Evolutionary conservation across 768 basidiomycete genomes (phyloP).

Genomic region (Mycena crocata): DNA sequence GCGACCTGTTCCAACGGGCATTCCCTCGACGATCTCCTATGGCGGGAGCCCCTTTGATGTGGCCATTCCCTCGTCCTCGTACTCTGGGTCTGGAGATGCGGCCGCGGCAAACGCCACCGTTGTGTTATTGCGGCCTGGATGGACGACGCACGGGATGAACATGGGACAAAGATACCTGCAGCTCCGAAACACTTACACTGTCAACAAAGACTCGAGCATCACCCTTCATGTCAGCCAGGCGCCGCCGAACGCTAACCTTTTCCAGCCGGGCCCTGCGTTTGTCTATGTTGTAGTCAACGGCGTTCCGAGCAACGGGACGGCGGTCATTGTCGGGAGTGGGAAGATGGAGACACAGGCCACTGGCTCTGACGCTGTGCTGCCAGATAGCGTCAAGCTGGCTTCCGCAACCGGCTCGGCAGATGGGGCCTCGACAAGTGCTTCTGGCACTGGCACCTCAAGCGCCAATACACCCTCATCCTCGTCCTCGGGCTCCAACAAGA

Average conservation of each 20-base stretch:
- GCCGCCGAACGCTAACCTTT: slow-evolving; percentile 85
- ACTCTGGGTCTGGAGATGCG: slow-evolving; percentile 73
- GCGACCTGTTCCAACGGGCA: slow-evolving; percentile 76
- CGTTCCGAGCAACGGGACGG: slow-evolving; percentile 83
- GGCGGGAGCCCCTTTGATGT: slow-evolving; percentile 88
- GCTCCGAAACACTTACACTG: slow-evolving; percentile 87
- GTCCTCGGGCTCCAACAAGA: slow-evolving; percentile 33
- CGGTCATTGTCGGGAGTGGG: slow-evolving; percentile 84
- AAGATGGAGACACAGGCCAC: slow-evolving; percentile 78
- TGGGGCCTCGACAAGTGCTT: slow-evolving; percentile 34
- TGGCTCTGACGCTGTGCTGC: slow-evolving; percentile 55
- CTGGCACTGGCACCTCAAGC: slow-evolving; percentile 27
- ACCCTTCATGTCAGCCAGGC: slow-evolving; percentile 84
- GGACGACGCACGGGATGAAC: slow-evolving; percentile 89
- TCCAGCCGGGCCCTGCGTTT: slow-evolving; percentile 91
- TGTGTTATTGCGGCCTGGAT: slow-evolving; percentile 85
- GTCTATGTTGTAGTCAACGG: slow-evolving; percentile 87
- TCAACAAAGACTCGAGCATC: slow-evolving; percentile 81
- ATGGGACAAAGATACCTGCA: slow-evolving; percentile 88
- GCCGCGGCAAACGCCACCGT: slow-evolving; percentile 83
- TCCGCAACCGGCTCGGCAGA: slow-evolving; percentile 54
- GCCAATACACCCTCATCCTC: slow-evolving; percentile 22
- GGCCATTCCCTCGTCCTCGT: slow-evolving; percentile 71
- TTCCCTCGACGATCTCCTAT: slow-evolving; percentile 83
- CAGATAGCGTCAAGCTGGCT: slow-evolving; percentile 58